Conservation (phyloP, 148 eudicot species). For the Talinum fruticosum region DNA sequence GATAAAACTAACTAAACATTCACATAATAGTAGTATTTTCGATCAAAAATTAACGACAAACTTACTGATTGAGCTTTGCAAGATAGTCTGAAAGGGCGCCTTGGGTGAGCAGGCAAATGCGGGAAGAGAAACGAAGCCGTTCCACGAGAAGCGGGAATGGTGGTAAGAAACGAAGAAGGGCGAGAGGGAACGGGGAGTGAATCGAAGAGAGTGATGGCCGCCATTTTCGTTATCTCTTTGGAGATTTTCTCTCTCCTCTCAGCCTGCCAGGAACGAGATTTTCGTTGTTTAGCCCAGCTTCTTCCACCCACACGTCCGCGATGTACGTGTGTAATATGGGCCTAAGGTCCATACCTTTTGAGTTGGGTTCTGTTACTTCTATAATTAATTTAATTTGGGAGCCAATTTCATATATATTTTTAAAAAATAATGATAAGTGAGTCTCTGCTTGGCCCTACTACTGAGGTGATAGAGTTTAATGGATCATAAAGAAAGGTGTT, state of each 20-base stretch:
- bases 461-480: too few relatives aligned
- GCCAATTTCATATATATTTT: too few relatives aligned
- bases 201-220: conserved; percentile 19
- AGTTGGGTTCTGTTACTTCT: too few relatives aligned
- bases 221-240: conserved; percentile 33
- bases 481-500: too few relatives aligned
- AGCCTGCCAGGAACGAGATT: too few relatives aligned
- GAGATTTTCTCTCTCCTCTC: conserved; percentile 1
- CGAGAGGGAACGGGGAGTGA: conserved; percentile 19
- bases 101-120: conserved; percentile 8
- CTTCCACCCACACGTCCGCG: too few relatives aligned
- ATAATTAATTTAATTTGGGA: too few relatives aligned
- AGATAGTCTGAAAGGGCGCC: not conserved
- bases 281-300: too few relatives aligned
- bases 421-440: too few relatives aligned
- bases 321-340: too few relatives aligned
- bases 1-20: not conserved
- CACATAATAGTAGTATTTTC: not conserved
- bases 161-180: conserved; percentile 4
- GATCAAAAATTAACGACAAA: not conserved
- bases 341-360: too few relatives aligned
- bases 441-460: too few relatives aligned
- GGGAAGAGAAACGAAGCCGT: conserved; percentile 19
- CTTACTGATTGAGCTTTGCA: conserved; percentile 27
- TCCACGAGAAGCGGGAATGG: not conserved